phyloP scores from a whole-genome alignment of 805 yeast genomes.

The Starmerella apis region DNA sequence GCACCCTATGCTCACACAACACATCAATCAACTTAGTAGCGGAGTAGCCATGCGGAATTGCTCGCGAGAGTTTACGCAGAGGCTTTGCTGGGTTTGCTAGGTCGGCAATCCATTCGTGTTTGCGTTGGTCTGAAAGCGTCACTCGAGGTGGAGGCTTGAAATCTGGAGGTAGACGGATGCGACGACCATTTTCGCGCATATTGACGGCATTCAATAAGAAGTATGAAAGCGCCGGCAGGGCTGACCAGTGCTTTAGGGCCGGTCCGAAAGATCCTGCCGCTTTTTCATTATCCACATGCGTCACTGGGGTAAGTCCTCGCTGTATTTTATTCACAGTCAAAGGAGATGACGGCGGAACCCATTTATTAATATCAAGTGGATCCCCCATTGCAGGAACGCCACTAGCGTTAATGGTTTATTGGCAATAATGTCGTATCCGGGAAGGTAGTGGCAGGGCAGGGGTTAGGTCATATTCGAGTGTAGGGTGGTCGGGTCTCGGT shows the following conservation, averaged over 20 bases:
- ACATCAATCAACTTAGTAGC: slow-evolving; percentile 61
- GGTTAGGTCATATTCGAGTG: neutral
- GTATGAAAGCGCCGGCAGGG: slow-evolving; percentile 41
- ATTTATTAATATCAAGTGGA: slow-evolving; percentile 11
- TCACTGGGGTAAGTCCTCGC: slow-evolving; percentile 59
- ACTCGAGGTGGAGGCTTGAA: slow-evolving; percentile 82
- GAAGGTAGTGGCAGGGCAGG: neutral
- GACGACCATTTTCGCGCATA: slow-evolving; percentile 39
- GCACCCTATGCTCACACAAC: slow-evolving; percentile 55
- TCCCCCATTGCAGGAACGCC: slow-evolving; percentile 7
- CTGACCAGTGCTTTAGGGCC: slow-evolving; percentile 32
- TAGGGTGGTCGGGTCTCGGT: neutral
- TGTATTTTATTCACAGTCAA: slow-evolving; percentile 48
- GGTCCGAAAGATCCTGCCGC: slow-evolving; percentile 41
- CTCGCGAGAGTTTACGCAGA: slow-evolving; percentile 55
- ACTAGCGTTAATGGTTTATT: neutral
- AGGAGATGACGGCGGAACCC: slow-evolving; percentile 26
- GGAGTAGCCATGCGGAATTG: slow-evolving; percentile 83
- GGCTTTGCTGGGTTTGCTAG: slow-evolving; percentile 60
- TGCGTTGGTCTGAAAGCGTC: slow-evolving; percentile 75
- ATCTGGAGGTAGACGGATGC: slow-evolving; percentile 41
- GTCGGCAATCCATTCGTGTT: slow-evolving; percentile 77
- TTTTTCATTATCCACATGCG: slow-evolving; percentile 53
- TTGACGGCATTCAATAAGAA: slow-evolving; percentile 42
- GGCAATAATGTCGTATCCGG: neutral